Percentiles rank a stretch among this genome's conserved stretches.
These are phyloP conservation scores for Fonsecaea erecta DNA, from an alignment of 2,329 filamentous ascomycete genomes.

Conservation along the genomic window DNA sequence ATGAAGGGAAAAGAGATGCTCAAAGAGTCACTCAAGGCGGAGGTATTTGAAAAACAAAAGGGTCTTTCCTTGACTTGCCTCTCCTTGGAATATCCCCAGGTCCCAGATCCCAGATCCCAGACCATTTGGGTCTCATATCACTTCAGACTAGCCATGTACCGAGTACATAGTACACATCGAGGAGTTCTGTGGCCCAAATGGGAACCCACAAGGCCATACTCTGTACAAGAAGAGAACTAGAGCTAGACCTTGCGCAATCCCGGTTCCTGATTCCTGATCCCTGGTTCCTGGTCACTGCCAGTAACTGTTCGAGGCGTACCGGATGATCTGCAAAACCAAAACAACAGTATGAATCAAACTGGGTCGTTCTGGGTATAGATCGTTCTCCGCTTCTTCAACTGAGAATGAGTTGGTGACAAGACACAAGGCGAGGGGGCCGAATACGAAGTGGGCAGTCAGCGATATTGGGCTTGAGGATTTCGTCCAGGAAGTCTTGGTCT, in stretches of 20 bases:
- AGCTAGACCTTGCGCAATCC: constrained; percentile 16
- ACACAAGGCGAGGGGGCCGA: constrained; percentile 13
- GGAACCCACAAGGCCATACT: constrained; percentile 13
- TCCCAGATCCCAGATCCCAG: constrained; percentile 14
- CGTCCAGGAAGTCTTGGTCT: constrained; percentile 8
- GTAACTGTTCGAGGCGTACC: constrained; percentile 13
- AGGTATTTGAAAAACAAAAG: constrained; percentile 8
- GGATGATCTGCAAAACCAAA: constrained; percentile 16
- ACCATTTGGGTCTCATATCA: constrained; percentile 14
- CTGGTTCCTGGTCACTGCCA: constrained; percentile 7
- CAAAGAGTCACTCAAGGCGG: constrained; percentile 9
- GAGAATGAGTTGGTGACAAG: constrained; percentile 15
- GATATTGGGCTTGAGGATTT: constrained; percentile 7
- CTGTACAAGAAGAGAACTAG: constrained; percentile 14
- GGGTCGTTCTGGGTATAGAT: constrained; percentile 13
- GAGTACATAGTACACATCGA: constrained; percentile 11
- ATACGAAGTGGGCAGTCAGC: constrained; percentile 15
- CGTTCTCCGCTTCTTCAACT: constrained; percentile 15
- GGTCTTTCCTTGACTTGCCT: constrained; percentile 12
- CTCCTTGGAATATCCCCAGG: constrained; percentile 13
- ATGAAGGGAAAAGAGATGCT: constrained; percentile 8
- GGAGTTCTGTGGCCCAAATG: constrained; percentile 13
- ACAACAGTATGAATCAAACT: constrained; percentile 14
- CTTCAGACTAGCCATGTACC: constrained; percentile 16
- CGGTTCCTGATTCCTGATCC: constrained; percentile 12